phyloP scores from a whole-genome alignment of 352 stramenopile genomes.

The Aphanomyces invadans region DNA sequence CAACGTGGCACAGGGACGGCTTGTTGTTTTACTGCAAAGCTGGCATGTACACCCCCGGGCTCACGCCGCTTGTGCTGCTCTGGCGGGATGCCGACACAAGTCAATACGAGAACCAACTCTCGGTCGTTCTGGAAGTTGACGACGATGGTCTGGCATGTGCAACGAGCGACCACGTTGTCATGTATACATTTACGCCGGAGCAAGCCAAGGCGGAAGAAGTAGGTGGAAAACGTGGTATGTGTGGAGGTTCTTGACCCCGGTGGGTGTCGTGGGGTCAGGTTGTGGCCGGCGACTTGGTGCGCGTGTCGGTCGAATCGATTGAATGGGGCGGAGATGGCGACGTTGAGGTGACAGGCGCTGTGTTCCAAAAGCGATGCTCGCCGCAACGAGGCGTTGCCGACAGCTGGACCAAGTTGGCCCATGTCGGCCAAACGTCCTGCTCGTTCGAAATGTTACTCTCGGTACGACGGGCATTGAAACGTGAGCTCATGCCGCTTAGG shows the following conservation, averaged over 20 bases:
- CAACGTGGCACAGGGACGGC: constrained; percentile 61
- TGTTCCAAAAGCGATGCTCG: constrained; percentile 68
- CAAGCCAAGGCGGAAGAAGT: not conserved
- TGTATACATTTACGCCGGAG: constrained; percentile 31
- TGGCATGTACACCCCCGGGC: constrained; percentile 81
- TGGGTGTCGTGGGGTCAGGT: too few species aligned
- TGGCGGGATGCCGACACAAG: constrained; percentile 86
- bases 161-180: constrained; percentile 63
- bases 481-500: too few species aligned
- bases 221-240: not conserved
- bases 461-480: constrained; percentile 10
- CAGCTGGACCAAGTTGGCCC: constrained; percentile 79
- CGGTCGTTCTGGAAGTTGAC: constrained; percentile 61
- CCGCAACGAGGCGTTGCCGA: constrained; percentile 72
- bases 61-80: constrained; percentile 78
- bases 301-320: constrained; percentile 64
- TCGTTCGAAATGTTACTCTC: not conserved
- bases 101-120: constrained; percentile 68
- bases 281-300: constrained; percentile 61
- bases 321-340: constrained; percentile 32
- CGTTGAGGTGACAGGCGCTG: constrained; percentile 44
- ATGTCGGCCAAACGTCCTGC: not conserved
- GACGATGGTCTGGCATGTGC: constrained; percentile 35
- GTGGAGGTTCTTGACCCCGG: too few species aligned
- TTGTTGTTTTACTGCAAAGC: constrained; percentile 87